A percentile compares a stretch with the other conserved stretches of the same genome.
phyloP scores from a whole-genome alignment of 2,329 filamentous ascomycete genomes.

The Trichoderma polysporum region DNA sequence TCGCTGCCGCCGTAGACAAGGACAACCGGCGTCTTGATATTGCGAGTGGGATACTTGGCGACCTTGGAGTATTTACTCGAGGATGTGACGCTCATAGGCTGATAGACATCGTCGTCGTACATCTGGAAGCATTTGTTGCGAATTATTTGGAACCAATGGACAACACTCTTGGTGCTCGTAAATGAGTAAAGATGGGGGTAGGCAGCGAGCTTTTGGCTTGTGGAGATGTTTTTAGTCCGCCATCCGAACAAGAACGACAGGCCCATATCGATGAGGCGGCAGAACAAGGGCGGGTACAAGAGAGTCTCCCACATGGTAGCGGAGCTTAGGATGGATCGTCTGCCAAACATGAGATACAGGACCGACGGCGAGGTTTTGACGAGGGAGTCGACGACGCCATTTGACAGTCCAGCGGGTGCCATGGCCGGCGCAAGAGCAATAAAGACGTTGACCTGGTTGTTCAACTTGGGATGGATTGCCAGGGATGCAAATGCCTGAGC shows the following conservation, averaged over 20 bases:
- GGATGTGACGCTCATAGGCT: constrained; percentile 68
- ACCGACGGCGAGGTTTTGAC: constrained; percentile 92
- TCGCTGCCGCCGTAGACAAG: constrained; percentile 92
- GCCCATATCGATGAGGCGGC: constrained; percentile 79
- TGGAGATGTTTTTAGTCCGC: constrained; percentile 78
- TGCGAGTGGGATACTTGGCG: constrained; percentile 91
- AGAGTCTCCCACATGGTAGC: constrained; percentile 98
- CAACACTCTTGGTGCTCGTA: constrained; percentile 93
- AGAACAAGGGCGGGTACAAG: constrained; percentile 90
- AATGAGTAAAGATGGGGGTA: constrained; percentile 97
- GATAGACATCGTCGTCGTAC: constrained; percentile 92
- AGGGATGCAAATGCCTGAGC: constrained; percentile 94
- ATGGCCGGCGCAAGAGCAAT: constrained; percentile 95
- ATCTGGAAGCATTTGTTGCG: constrained; percentile 95
- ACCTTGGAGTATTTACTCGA: constrained; percentile 90
- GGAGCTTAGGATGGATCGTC: constrained; percentile 85
- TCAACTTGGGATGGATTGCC: constrained; percentile 87
- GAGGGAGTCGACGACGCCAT: constrained; percentile 86
- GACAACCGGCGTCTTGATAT: constrained; percentile 94
- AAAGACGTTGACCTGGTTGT: constrained; percentile 92
- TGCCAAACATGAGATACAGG: constrained; percentile 87
- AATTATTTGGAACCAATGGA: constrained; percentile 99
- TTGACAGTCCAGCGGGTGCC: constrained; percentile 88
- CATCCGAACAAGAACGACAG: constrained; percentile 86
- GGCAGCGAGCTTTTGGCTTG: constrained; percentile 87